phyloP scores from a whole-genome alignment of 2,329 filamentous ascomycete species.

The Colletotrichum filicis region DNA sequence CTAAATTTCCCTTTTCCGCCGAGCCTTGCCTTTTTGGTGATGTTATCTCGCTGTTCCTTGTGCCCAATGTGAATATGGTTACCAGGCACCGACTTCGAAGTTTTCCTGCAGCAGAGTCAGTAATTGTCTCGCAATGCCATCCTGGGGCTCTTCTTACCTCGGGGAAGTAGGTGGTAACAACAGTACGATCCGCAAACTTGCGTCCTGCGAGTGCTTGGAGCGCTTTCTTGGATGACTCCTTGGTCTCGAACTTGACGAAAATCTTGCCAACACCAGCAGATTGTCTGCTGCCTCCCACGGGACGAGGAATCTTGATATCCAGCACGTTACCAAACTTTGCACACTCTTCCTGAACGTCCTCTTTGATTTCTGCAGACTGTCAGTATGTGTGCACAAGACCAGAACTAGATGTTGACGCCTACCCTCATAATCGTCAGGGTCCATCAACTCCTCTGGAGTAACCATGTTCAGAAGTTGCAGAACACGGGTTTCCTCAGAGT shows the following conservation, averaged over 20 bases:
- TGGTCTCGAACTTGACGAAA: conserved; percentile 89
- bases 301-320: conserved; percentile 93
- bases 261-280: conserved; percentile 96
- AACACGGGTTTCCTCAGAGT: conserved; percentile 84
- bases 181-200: conserved; percentile 96
- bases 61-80: conserved; percentile 42
- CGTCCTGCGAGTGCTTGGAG: conserved; percentile 90
- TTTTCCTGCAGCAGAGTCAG: conserved; percentile 75
- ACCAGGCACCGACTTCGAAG: conserved; percentile 93
- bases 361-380: conserved; percentile 81
- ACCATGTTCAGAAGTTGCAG: conserved; percentile 98
- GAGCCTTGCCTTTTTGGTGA: conserved; percentile 4
- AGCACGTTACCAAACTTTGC: conserved; percentile 86
- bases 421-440: conserved; percentile 96
- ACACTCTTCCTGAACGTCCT: conserved; percentile 94
- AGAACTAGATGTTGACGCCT: conserved; percentile 41
- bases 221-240: conserved; percentile 84
- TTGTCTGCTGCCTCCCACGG: conserved; percentile 83
- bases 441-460: conserved; percentile 92
- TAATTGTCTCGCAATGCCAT: conserved; percentile 41
- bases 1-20: conserved; percentile 15
- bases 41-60: neutral
- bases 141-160: conserved; percentile 68
- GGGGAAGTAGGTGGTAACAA: conserved; percentile 95
- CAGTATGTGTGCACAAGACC: neutral